Evolutionary conservation across 1,139 yeast genomes (phyloP).

Genomic region (Suhomyces chickasaworum): DNA sequence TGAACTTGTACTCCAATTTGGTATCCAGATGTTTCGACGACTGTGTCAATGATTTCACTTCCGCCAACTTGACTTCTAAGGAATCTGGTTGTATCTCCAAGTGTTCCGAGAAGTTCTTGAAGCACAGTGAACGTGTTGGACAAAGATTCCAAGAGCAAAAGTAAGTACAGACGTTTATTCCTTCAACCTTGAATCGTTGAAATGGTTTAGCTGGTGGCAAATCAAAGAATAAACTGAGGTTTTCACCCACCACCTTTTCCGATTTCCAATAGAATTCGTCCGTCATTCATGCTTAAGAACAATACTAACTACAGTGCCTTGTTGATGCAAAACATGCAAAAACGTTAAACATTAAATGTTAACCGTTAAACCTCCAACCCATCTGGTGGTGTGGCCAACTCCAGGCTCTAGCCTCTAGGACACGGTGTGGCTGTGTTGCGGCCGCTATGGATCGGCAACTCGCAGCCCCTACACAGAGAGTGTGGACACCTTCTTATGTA

Average conservation of each 20-base stretch:
- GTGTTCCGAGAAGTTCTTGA: conserved; percentile 96
- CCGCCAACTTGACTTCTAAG: conserved; percentile 79
- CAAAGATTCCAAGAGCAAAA: conserved; percentile 99
- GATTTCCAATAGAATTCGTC: too few relatives aligned
- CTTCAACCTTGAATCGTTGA: not conserved
- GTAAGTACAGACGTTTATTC: conserved; percentile 25
- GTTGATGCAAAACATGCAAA: conserved; percentile 53
- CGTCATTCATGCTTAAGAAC: too few relatives aligned
- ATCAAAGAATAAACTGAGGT: not conserved
- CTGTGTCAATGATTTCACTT: conserved; percentile 97
- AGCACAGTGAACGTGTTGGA: conserved; percentile 97
- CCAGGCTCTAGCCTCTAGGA: not conserved
- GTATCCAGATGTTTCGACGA: conserved; percentile 97
- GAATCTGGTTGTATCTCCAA: conserved; percentile 84
- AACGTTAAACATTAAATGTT: conserved; percentile 31
- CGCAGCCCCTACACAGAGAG: conserved; percentile 3
- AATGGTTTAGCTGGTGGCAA: not conserved
- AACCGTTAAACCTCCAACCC: conserved; percentile 24
- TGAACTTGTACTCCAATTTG: conserved; percentile 91
- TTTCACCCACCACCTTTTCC: too few relatives aligned
- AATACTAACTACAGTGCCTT: conserved; percentile 34
- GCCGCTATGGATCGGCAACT: conserved; percentile 5
- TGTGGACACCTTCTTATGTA: conserved; percentile 4
- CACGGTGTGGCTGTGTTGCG: conserved; percentile 4
- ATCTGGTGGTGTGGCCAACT: not conserved